Base-by-base conservation (phyloP, 78 protist species). In the Planoprotostelium fungivorum region DNA sequence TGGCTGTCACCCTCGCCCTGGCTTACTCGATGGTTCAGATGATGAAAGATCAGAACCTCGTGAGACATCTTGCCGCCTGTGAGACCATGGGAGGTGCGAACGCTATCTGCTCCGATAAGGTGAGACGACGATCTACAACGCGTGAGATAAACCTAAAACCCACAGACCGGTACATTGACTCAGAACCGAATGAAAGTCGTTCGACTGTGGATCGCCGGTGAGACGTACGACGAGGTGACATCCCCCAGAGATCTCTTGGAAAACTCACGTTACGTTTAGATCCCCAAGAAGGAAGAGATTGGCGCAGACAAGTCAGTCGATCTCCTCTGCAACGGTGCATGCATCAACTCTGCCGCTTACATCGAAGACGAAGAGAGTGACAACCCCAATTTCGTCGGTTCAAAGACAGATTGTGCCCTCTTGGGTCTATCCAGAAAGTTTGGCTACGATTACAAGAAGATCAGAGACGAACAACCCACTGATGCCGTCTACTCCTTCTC, bases 61-160 rank as follows among this genome's bases (percentile, higher is more conserved):
- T 97, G 1, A 92, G 98, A 83, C 89, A 92, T 34, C 88, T 98
- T 38, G 91, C 87, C 9, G 92, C 97, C 0, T 96, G 97, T 88
- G 99, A 98, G 92, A 98, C 99, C 34, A 99, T 99, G 99, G 98
- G 98, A 39, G 91, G 95, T 0, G 99, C 99, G 0, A 97, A 98
- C 1, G 90, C 84, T 83, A 98, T 98, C 88, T 97, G 99, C 88
- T 95, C 98, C 0, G 99, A 98, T 94, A 98, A 98, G 73, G 73
- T 51, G 16, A n/a, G n/a, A n/a, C n/a, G n/a, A n/a, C n/a, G n/a
- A n/a, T n/a, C n/a, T n/a, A n/a, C n/a, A n/a, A n/a, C n/a, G n/a
- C n/a, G n/a, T n/a, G n/a, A n/a, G n/a, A n/a, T n/a, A n/a, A n/a
- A n/a, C n/a, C n/a, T n/a, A n/a, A n/a, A n/a, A n/a, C n/a, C n/a